A percentile compares a stretch with the other conserved stretches of the same genome.
These are phyloP conservation scores for Gyrodon lividus DNA, from an alignment of 768 basidiomycete species.

Conservation along the genomic window DNA sequence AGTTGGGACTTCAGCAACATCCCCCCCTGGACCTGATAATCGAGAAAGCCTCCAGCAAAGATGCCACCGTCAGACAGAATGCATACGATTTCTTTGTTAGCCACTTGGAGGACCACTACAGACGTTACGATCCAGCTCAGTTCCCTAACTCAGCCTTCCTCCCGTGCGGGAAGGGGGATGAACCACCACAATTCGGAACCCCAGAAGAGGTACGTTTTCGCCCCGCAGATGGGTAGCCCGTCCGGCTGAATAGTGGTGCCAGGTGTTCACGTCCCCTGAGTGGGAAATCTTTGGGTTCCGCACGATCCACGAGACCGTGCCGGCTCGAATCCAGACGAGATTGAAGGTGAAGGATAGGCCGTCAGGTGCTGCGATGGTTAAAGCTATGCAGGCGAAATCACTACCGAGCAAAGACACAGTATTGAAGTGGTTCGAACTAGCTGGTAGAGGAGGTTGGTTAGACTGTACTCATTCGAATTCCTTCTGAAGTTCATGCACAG, in stretches of 20 bases:
- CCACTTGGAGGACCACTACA: conserved; percentile 57
- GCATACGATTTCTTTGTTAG: conserved; percentile 79
- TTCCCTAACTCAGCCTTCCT: conserved; percentile 67
- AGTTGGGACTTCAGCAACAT: conserved; percentile 58
- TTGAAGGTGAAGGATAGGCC: conserved; percentile 69
- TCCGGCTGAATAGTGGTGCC: not conserved
- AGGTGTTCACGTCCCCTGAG: conserved; percentile 66
- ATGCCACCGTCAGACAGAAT: conserved; percentile 43
- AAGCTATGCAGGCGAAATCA: conserved; percentile 50
- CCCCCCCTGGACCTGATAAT: conserved; percentile 68
- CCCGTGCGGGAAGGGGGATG: conserved; percentile 53
- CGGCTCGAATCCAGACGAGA: conserved; percentile 48
- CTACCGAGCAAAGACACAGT: conserved; percentile 52
- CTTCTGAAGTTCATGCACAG: conserved; percentile 31
- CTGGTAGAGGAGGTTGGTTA: conserved; percentile 51
- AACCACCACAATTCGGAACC: conserved; percentile 48
- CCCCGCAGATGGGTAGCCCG: not conserved
- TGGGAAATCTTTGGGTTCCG: conserved; percentile 72
- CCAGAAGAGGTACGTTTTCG: conserved; percentile 56
- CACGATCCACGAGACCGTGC: conserved; percentile 51
- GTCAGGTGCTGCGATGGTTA: conserved; percentile 51
- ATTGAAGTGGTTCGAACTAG: conserved; percentile 57
- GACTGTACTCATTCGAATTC: not conserved
- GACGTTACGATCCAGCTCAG: conserved; percentile 46
- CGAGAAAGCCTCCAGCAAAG: conserved; percentile 45